A percentile compares a stretch with the other conserved stretches of the same genome.
Conservation (phyloP, 192 early-diverging fungal genomes). For the Mortierella hygrophila region DNA sequence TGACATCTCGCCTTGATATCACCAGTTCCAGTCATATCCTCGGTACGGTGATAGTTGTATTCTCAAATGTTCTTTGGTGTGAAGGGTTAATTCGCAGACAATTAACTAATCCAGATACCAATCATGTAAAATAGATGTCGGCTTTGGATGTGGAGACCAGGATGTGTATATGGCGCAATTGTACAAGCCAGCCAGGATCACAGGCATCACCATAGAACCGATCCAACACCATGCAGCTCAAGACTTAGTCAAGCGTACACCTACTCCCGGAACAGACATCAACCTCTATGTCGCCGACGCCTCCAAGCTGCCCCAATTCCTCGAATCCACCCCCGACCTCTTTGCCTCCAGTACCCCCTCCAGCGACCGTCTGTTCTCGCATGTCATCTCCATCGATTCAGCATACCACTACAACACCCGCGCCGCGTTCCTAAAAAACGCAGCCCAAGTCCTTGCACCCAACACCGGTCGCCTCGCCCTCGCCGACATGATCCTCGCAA, state of each 20-base stretch:
- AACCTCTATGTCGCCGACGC: slow-evolving; percentile 52
- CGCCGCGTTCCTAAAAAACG: slow-evolving; percentile 48
- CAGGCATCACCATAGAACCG: slow-evolving; percentile 61
- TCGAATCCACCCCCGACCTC: slow-evolving; percentile 14
- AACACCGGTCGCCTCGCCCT: slow-evolving; percentile 43
- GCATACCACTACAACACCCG: slow-evolving; percentile 66
- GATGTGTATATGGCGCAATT: slow-evolving; percentile 57
- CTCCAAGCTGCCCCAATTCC: slow-evolving; percentile 34
- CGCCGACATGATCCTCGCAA: slow-evolving; percentile 57
- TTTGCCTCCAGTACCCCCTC: slow-evolving; percentile 7
- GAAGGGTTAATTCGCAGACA: too few species aligned
- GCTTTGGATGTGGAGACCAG: slow-evolving; percentile 69
- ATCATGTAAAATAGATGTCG: slow-evolving; percentile 57
- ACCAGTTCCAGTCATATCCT: slow-evolving; percentile 36
- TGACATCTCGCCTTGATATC: slow-evolving; percentile 36
- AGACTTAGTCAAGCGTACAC: slow-evolving; percentile 16
- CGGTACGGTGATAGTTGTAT: background rate
- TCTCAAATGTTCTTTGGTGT: too few species aligned
- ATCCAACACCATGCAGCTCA: slow-evolving; percentile 55
- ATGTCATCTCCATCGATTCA: slow-evolving; percentile 62
- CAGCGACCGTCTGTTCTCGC: slow-evolving; percentile 27
- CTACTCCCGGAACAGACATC: slow-evolving; percentile 30
- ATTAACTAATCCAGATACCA: background rate
- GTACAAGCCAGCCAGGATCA: slow-evolving; percentile 41
- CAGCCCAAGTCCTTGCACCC: slow-evolving; percentile 17